Evolutionary conservation across 352 stramenopile genomes (phyloP).

Genomic region (Phytophthora pini): DNA sequence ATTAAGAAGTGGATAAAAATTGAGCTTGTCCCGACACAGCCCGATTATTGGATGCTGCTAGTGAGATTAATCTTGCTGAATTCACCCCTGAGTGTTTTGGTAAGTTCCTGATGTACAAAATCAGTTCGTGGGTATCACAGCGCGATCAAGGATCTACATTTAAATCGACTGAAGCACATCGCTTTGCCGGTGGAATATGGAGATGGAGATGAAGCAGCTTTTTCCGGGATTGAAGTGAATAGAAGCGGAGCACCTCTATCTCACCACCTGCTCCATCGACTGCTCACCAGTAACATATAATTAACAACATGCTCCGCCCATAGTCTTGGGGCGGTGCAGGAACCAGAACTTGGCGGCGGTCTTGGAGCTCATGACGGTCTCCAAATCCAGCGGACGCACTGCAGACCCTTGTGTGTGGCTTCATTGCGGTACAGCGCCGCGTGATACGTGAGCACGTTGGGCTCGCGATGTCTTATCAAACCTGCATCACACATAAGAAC

Average conservation of each 20-base stretch:
- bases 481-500: no score
- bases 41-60: background rate
- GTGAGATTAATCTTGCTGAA: background rate
- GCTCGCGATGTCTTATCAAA: no score
- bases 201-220: slow-evolving; percentile 22
- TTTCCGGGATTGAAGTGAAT: slow-evolving; percentile 21
- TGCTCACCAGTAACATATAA: no score
- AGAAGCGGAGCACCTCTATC: background rate
- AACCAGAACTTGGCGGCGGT: no score
- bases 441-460: no score
- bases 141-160: slow-evolving; percentile 6
- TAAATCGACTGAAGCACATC: slow-evolving; percentile 6
- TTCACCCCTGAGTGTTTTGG: slow-evolving; percentile 4
- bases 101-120: slow-evolving; percentile 7
- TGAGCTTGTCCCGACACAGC: background rate
- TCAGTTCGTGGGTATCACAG: slow-evolving; percentile 10
- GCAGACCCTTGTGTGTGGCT: no score
- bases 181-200: slow-evolving; percentile 17
- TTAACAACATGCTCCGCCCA: background rate
- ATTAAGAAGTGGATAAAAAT: background rate
- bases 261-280: no score
- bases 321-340: no score
- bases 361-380: no score
- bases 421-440: no score
- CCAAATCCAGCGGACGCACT: no score